Percentiles rank a stretch among this genome's conserved stretches.
These are phyloP conservation scores for Apiospora arundinis DNA, from an alignment of 2,329 filamentous ascomycete genomes.

Conservation along the genomic window DNA sequence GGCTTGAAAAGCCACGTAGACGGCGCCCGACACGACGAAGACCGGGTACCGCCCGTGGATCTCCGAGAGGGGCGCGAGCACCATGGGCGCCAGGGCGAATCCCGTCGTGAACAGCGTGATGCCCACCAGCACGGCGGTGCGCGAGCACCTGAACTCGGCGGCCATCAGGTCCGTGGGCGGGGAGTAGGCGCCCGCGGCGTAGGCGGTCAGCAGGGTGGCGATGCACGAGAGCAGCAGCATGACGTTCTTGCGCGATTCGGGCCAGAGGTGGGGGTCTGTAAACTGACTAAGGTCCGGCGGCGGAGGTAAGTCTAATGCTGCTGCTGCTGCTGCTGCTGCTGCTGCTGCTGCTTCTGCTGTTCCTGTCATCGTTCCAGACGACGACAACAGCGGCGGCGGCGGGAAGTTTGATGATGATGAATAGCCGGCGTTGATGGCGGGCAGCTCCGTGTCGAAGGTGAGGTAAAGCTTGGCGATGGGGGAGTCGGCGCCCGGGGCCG, in stretches of 20 bases:
- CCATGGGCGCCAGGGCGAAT: constrained; percentile 84
- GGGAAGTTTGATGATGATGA: not conserved
- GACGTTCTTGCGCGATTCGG: constrained; percentile 69
- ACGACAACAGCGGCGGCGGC: constrained; percentile 25
- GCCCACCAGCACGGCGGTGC: constrained; percentile 71
- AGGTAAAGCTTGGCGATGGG: constrained; percentile 16
- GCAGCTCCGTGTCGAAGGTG: constrained; percentile 17
- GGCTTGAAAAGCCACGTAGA: constrained; percentile 75
- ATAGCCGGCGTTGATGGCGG: not conserved
- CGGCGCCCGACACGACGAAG: constrained; percentile 73
- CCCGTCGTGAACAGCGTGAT: constrained; percentile 84
- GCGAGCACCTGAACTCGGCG: constrained; percentile 67
- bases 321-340: constrained; percentile 30
- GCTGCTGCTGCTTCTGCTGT: no score
- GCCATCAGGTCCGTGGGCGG: constrained; percentile 71
- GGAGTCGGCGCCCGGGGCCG: not conserved
- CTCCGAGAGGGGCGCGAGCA: constrained; percentile 83
- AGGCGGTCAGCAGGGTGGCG: constrained; percentile 79
- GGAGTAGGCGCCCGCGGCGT: constrained; percentile 81
- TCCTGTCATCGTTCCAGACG: no score
- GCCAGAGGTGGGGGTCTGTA: constrained; percentile 76
- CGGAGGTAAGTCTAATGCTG: constrained; percentile 48
- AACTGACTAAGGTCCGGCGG: constrained; percentile 72
- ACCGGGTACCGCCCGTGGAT: constrained; percentile 87
- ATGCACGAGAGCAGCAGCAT: constrained; percentile 77